Percentiles rank a stretch among this genome's conserved stretches.
phyloP scores from a whole-genome alignment of 352 stramenopile species.

The Globisporangium barbulae region DNA sequence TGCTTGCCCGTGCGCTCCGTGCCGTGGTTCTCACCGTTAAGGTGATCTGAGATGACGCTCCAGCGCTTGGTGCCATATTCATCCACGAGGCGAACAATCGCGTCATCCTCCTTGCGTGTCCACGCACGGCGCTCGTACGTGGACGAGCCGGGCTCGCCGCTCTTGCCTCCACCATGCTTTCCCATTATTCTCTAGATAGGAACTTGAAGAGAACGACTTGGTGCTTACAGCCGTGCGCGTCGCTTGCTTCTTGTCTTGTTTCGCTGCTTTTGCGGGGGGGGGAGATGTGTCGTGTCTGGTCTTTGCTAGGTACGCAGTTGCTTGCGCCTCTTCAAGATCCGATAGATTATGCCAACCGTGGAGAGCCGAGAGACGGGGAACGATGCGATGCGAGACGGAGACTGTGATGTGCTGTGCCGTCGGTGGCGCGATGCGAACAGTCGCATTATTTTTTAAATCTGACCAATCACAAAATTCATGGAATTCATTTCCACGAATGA shows the following conservation, averaged over 20 bases:
- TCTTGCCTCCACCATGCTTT: constrained; percentile 44
- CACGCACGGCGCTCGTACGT: constrained; percentile 82
- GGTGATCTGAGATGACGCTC: constrained; percentile 85
- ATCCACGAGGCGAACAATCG: constrained; percentile 81
- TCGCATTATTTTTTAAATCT: too few species aligned
- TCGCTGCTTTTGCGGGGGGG: constrained; percentile 1
- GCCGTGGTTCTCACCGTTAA: constrained; percentile 82
- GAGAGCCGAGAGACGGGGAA: not conserved
- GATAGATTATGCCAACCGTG: not conserved
- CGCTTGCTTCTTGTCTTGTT: constrained; percentile 6
- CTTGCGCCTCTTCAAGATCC: constrained; percentile 11
- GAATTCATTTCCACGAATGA: too few species aligned
- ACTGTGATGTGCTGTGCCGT: too few species aligned
- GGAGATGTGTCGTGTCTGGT: not conserved
- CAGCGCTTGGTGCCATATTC: constrained; percentile 87
- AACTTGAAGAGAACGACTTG: not conserved
- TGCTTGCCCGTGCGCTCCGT: constrained; percentile 84
- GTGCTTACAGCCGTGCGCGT: not conserved
- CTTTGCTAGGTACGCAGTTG: constrained; percentile 1
- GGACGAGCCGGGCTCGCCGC: constrained; percentile 45
- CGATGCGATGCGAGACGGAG: not conserved
- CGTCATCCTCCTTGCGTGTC: constrained; percentile 85
- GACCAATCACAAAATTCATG: too few species aligned
- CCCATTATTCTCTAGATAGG: constrained; percentile 32
- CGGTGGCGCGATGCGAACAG: too few species aligned